Base-by-base conservation (phyloP, 345 rosid species). In the Salix caprea region DNA sequence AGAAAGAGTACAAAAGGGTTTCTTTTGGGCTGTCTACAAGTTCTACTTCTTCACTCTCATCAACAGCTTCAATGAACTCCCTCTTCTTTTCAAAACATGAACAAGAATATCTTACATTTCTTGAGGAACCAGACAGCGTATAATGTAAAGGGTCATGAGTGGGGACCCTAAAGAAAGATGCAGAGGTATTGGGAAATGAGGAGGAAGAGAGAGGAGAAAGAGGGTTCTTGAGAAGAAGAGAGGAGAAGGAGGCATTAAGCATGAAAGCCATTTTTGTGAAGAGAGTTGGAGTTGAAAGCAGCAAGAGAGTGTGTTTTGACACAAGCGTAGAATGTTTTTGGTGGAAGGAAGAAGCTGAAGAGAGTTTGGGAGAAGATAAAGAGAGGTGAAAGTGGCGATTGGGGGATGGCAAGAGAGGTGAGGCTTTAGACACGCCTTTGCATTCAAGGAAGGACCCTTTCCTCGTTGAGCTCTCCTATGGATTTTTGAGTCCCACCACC, bases 391-490 rank as follows among this genome's bases (percentile, higher is more conserved):
- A 14, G 1, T 3, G 36, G 67, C n/a, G 4, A 14, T 4, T 14
- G 69, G 70, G 36, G 67, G 8, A 3, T 21, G 69, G 70, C n/a
- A 76, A 83, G 87, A 78, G 82, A 79, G 98, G 97, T 68, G 61
- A 86, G 74, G 87, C 86, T 82, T 84, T 79, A 61, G 92, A 92
- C 95, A 94, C 97, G 98, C 78, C 87, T 64, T 9, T 68, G 11
- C 10, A 18, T 13, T 14, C 5, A 16, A 40, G 7, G 13, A 67
- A 1, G 12, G 14, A 7, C 32, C 65, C 11, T 73, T 81, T 79
- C 67, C 84, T 77, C 88, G 86, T 87, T 30, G 87, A 72, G 16
- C 67, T 66, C 52, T 32, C 12, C 18, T 32, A 7, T 9, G 16
- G 13, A 28, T 46, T 46, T 46, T 14, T 46, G 18, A 46, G 52